Evolutionary conservation across 1,284 basidiomycete genomes (phyloP).

Genomic region (Ceratobasidium sp.): DNA sequence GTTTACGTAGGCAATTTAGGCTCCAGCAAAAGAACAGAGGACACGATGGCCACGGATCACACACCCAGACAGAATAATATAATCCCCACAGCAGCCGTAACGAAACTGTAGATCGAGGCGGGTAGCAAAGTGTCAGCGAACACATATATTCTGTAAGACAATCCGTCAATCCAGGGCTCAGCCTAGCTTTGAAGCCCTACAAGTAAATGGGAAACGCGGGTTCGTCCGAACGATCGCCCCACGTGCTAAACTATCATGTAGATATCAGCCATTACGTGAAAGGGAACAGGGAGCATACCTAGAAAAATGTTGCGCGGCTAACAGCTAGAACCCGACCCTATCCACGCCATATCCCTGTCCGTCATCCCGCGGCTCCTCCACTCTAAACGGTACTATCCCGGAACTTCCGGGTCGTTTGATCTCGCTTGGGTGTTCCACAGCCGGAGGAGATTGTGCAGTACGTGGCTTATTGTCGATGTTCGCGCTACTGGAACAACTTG

Average conservation of each 20-base stretch:
- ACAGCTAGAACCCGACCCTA: slow-evolving; percentile 30
- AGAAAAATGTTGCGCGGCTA: slow-evolving; percentile 37
- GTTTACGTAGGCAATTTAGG: slow-evolving; percentile 57
- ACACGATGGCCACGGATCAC: background rate
- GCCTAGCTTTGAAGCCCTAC: background rate
- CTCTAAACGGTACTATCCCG: background rate
- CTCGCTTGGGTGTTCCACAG: background rate
- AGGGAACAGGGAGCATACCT: background rate
- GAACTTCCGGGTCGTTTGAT: background rate
- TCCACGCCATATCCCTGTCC: background rate
- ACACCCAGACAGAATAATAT: slow-evolving; percentile 50
- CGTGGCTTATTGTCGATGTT: background rate
- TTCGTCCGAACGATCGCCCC: slow-evolving; percentile 62
- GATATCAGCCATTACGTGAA: background rate
- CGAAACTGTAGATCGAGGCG: slow-evolving; percentile 64
- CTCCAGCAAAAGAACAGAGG: slow-evolving; percentile 13
- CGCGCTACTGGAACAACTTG: background rate
- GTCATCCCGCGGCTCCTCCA: background rate
- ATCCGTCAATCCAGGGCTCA: background rate
- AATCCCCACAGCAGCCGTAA: slow-evolving; percentile 59
- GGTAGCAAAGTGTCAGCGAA: slow-evolving; percentile 66
- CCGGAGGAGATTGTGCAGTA: background rate
- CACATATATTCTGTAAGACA: slow-evolving; percentile 55
- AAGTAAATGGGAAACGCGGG: slow-evolving; percentile 65
- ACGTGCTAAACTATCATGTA: slow-evolving; percentile 55